Conservation (phyloP, 2,329 filamentous ascomycete species). For the Trichophyton schoenleinii region DNA sequence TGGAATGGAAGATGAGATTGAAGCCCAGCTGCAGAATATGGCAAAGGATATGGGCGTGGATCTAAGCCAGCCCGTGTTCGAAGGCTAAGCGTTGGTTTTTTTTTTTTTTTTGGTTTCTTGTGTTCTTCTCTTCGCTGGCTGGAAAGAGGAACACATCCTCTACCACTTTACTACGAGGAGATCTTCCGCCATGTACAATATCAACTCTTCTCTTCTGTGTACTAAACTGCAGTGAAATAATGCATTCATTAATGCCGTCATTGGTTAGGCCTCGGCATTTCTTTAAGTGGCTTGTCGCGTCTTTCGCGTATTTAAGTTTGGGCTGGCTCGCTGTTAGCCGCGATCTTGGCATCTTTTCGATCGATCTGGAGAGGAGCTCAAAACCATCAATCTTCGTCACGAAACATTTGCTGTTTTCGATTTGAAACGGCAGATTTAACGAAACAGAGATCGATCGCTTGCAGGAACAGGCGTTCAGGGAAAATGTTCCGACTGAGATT, state of each 20-base stretch:
- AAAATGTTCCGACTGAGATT: background rate
- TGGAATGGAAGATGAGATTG: slow-evolving; percentile 91
- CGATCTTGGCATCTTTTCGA: background rate
- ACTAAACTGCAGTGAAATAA: background rate
- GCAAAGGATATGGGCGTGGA: slow-evolving; percentile 88
- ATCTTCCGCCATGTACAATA: background rate
- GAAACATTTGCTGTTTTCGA: background rate
- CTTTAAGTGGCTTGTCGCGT: background rate
- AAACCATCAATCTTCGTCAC: background rate
- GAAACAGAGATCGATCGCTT: background rate
- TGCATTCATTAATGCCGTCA: background rate
- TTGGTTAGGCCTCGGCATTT: background rate
- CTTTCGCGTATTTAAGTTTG: background rate
- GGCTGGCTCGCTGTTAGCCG: background rate
- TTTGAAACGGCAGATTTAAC: background rate
- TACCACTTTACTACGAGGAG: background rate
- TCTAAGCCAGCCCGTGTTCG: slow-evolving; percentile 76
- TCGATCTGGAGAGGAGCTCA: background rate
- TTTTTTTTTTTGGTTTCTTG: background rate
- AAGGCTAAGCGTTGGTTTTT: slow-evolving; percentile 45
- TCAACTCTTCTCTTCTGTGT: background rate
- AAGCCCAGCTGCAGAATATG: slow-evolving; percentile 73
- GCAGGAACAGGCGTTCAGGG: background rate
- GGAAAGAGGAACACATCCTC: background rate
- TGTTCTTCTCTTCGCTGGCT: background rate